Evolutionary conservation across 805 yeast genomes (phyloP).

Genomic region (Barnettozyma siamensis): DNA sequence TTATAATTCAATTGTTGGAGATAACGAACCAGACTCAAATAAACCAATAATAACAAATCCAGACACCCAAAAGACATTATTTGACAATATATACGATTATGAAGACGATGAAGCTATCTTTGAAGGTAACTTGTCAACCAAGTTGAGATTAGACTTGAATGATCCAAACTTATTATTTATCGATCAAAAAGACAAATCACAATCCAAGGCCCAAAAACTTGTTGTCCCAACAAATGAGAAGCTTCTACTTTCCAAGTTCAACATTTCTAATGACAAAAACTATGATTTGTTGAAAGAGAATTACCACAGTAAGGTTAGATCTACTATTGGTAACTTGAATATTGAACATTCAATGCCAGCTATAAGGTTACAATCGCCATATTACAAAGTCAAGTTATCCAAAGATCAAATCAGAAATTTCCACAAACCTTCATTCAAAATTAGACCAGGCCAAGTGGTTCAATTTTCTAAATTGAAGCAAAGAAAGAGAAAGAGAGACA

Average conservation of each 20-base stretch:
- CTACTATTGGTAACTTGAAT: conserved; percentile 83
- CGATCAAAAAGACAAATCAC: conserved; percentile 30
- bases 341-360: conserved; percentile 94
- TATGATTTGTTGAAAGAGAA: conserved; percentile 80
- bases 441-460: conserved; percentile 73
- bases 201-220: conserved; percentile 13
- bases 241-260: conserved; percentile 54
- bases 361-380: conserved; percentile 79
- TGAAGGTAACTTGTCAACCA: conserved; percentile 49
- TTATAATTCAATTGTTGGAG: conserved; percentile 55
- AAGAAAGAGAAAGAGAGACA: conserved; percentile 85
- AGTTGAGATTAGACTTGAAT: conserved; percentile 69
- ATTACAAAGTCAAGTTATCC: conserved; percentile 71
- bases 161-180: conserved; percentile 76
- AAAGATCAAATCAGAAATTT: conserved; percentile 66
- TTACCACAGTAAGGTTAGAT: conserved; percentile 85
- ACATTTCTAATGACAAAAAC: conserved; percentile 82
- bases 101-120: conserved; percentile 64
- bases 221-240: conserved; percentile 49
- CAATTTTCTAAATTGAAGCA: conserved; percentile 68
- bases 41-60: conserved; percentile 1
- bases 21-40: conserved; percentile 14
- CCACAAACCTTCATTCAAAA: conserved; percentile 72
- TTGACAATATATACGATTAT: conserved; percentile 32
- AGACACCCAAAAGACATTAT: conserved; percentile 2